Evolutionary conservation across 2,329 filamentous ascomycete species (phyloP).

Genomic region (Nigrospora sphaerica): DNA sequence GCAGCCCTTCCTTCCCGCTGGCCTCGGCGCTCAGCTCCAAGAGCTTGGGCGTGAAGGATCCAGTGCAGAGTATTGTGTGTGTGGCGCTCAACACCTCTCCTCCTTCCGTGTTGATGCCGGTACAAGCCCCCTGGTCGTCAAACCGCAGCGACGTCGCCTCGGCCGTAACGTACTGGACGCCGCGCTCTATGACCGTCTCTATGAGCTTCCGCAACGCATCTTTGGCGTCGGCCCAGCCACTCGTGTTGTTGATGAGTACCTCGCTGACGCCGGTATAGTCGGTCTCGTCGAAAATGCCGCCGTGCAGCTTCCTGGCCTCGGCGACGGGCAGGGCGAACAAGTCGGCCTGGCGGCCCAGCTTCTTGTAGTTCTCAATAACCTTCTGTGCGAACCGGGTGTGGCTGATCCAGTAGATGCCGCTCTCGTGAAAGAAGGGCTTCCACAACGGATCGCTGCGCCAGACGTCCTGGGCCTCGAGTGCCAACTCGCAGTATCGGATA

Average conservation of each 20-base stretch:
- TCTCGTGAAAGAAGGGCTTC: constrained; percentile 40
- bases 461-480: constrained; percentile 56
- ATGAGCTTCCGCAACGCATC: constrained; percentile 50
- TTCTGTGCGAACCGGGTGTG: constrained; percentile 40
- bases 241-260: constrained; percentile 53
- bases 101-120: constrained; percentile 39
- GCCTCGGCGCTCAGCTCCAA: constrained; percentile 42
- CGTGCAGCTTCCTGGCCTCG: constrained; percentile 42
- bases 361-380: constrained; percentile 46
- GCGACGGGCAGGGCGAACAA: constrained; percentile 36
- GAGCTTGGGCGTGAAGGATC: constrained; percentile 50
- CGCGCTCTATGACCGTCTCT: constrained; percentile 40
- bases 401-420: constrained; percentile 49
- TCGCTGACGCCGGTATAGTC: constrained; percentile 53
- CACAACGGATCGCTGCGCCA: constrained; percentile 39
- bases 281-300: constrained; percentile 51
- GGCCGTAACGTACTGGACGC: constrained; percentile 51
- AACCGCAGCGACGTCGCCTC: constrained; percentile 42
- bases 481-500: constrained; percentile 55
- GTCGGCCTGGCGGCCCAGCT: constrained; percentile 30
- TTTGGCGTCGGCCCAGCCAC: constrained; percentile 58
- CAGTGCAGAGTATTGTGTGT: constrained; percentile 46
- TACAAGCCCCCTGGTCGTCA: constrained; percentile 32
- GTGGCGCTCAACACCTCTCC: constrained; percentile 39
- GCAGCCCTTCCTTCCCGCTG: constrained; percentile 38